phyloP scores from a whole-genome alignment of 2,329 filamentous ascomycete species.

The Neopestalotiopsis sp. region DNA sequence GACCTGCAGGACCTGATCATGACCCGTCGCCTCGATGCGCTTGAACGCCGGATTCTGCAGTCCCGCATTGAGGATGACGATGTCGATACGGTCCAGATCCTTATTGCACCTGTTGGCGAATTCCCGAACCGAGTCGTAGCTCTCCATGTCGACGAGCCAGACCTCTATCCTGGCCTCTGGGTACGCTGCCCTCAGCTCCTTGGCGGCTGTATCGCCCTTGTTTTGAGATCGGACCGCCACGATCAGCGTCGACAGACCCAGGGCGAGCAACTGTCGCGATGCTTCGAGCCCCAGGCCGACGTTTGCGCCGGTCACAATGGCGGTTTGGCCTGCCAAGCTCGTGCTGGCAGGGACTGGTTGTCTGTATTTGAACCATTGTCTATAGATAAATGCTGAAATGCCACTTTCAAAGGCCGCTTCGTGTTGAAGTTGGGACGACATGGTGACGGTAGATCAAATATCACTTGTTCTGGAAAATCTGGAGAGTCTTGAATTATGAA shows the following conservation, averaged over 20 bases:
- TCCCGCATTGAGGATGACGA: slow-evolving; percentile 50
- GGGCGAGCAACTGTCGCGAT: slow-evolving; percentile 43
- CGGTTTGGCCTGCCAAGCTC: slow-evolving; percentile 25
- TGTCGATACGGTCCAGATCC: slow-evolving; percentile 44
- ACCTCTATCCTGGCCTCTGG: slow-evolving; percentile 49
- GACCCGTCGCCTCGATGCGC: background rate
- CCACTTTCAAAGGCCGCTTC: slow-evolving; percentile 19
- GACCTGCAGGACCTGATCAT: slow-evolving; percentile 17
- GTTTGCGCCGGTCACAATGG: slow-evolving; percentile 57
- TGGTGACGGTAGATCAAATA: background rate
- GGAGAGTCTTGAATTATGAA: no score
- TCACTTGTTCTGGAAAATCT: no score
- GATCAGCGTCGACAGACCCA: slow-evolving; percentile 49
- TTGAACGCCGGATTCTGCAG: slow-evolving; percentile 8
- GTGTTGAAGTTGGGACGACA: slow-evolving; percentile 15
- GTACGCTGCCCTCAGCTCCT: slow-evolving; percentile 33
- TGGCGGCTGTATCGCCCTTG: slow-evolving; percentile 49
- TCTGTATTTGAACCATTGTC: slow-evolving; percentile 17
- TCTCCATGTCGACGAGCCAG: slow-evolving; percentile 55
- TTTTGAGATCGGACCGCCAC: slow-evolving; percentile 49
- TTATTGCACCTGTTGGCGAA: slow-evolving; percentile 43
- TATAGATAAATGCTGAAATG: slow-evolving; percentile 17
- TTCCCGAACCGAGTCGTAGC: slow-evolving; percentile 48
- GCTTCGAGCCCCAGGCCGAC: slow-evolving; percentile 54
- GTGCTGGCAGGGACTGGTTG: slow-evolving; percentile 10